These are phyloP conservation scores for Wallacemonas sp. DNA, from an alignment of 208 protist species.

Conservation along the genomic window DNA sequence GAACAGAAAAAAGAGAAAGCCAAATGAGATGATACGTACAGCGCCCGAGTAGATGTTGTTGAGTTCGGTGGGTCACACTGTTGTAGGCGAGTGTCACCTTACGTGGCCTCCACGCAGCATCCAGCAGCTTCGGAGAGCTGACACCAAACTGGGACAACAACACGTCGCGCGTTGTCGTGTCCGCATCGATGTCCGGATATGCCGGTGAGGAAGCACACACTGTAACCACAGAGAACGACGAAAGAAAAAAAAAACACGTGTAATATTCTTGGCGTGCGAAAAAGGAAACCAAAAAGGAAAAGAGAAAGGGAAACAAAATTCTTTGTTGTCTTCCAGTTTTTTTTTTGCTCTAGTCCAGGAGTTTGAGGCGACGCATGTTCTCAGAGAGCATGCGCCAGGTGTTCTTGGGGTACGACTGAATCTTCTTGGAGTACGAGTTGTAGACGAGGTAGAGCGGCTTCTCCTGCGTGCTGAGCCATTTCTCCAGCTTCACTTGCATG, in stretches of 20 bases:
- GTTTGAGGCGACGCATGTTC: slow-evolving; percentile 30
- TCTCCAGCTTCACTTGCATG: slow-evolving; percentile 84
- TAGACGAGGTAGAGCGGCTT: slow-evolving; percentile 89
- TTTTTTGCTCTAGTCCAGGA: background rate
- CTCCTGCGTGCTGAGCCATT: slow-evolving; percentile 75
- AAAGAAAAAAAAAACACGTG: background rate
- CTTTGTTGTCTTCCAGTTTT: slow-evolving; percentile 1
- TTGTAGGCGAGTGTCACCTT: too few relatives aligned
- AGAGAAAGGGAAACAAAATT: too few relatives aligned
- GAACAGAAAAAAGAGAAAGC: too few relatives aligned
- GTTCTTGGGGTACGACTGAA: slow-evolving; percentile 82
- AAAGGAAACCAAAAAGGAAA: too few relatives aligned
- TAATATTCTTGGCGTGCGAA: too few relatives aligned
- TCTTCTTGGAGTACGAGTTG: slow-evolving; percentile 88
- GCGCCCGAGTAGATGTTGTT: too few relatives aligned
- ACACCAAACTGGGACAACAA: background rate
- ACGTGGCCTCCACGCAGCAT: background rate
- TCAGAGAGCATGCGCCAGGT: slow-evolving; percentile 64
- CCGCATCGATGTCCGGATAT: slow-evolving; percentile 7
- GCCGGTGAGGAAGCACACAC: background rate
- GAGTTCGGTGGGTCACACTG: too few relatives aligned
- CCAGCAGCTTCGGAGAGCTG: slow-evolving; percentile 13
- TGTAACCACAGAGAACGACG: background rate
- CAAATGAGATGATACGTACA: too few relatives aligned
- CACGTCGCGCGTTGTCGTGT: background rate